Percentiles rank a stretch among this genome's conserved stretches.
These are phyloP conservation scores for Venturia nashicola DNA, from an alignment of 2,329 filamentous ascomycete genomes.

Conservation along the genomic window DNA sequence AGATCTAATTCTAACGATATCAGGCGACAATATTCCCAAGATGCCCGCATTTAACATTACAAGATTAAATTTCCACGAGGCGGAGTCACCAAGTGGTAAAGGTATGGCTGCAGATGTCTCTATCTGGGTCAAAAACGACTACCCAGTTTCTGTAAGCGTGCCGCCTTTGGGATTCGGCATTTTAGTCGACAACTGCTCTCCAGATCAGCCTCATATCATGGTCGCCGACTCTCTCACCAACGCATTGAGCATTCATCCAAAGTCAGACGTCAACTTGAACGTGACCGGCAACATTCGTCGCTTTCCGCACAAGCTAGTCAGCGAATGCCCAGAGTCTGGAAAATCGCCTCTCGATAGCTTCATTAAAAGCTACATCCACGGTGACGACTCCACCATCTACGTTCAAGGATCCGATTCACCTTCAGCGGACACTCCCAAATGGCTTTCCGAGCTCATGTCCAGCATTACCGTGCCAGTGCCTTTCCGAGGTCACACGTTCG, in stretches of 20 bases:
- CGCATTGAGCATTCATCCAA: slow-evolving; percentile 54
- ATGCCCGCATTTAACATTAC: slow-evolving; percentile 76
- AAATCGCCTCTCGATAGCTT: slow-evolving; percentile 78
- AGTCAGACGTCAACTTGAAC: slow-evolving; percentile 53
- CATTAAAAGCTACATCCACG: slow-evolving; percentile 69
- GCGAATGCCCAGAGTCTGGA: slow-evolving; percentile 60
- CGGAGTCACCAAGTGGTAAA: slow-evolving; percentile 38
- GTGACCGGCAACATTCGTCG: slow-evolving; percentile 60
- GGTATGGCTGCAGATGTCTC: slow-evolving; percentile 74
- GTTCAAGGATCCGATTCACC: slow-evolving; percentile 65
- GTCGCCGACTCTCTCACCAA: slow-evolving; percentile 66
- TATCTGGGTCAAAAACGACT: slow-evolving; percentile 60
- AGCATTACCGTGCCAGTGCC: slow-evolving; percentile 75
- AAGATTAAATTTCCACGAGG: slow-evolving; percentile 67
- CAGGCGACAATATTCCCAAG: slow-evolving; percentile 53
- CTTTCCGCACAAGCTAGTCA: slow-evolving; percentile 61
- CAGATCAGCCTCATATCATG: slow-evolving; percentile 59
- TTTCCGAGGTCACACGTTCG: slow-evolving; percentile 70
- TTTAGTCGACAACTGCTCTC: slow-evolving; percentile 68
- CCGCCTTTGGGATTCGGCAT: slow-evolving; percentile 77
- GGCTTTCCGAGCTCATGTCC: slow-evolving; percentile 69
- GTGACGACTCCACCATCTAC: slow-evolving; percentile 66
- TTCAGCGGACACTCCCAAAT: slow-evolving; percentile 57
- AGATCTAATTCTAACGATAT: slow-evolving; percentile 11
- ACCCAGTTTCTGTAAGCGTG: slow-evolving; percentile 63